Evolutionary conservation across 176 grass and related monocot species (phyloP), one percentile per base, ranked within the genome.

Genomic region (Eremochloa ophiuroides): DNA sequence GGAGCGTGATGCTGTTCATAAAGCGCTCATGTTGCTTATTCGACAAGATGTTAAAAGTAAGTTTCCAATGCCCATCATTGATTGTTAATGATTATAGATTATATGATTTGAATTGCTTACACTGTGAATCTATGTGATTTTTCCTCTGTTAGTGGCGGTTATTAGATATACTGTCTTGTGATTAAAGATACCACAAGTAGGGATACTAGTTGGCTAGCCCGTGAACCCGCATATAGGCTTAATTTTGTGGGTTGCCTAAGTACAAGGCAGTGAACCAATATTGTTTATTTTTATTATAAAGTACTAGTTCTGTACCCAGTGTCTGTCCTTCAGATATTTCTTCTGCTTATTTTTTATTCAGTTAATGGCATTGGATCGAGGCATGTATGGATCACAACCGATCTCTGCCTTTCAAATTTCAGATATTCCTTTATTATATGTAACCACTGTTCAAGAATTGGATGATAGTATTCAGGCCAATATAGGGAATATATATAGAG

Each of bases 1-100:
- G 72, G 97, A 99, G 87, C 88, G 97, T 74, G 97, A 99, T 96
- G 97, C 97, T 39, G 97, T 94, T 83, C 91, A 99, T 79, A 99
- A 99, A 86, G 93, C 97, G 33, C 74, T 99, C 71, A 89, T 99
- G 91, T 93, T 93, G 23, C 91, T 99, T 79, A 83, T 99, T 87
- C 88, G 97, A 23, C 93, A 99, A 73, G 97, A 99, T 81, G 89
- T 93, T 82, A 96, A 99, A 92, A 94, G 97, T 99, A 88, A 62
- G 63, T 0, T 62, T 84, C 63, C 39, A 51, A 20, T 79, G 20
- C 18, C 33, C 81, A 80, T 76, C 79, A 13, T 82, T 66, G 2
- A 5, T 20, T 85, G 23, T 56, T 56, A 56, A 56, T 25, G 53
- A 31, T 66, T 82, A 63, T 63, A 37, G 16, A 66, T 77, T 75